These are phyloP conservation scores for Sugiyamaella lignohabitans DNA, from an alignment of 805 yeast genomes.

Conservation along the genomic window DNA sequence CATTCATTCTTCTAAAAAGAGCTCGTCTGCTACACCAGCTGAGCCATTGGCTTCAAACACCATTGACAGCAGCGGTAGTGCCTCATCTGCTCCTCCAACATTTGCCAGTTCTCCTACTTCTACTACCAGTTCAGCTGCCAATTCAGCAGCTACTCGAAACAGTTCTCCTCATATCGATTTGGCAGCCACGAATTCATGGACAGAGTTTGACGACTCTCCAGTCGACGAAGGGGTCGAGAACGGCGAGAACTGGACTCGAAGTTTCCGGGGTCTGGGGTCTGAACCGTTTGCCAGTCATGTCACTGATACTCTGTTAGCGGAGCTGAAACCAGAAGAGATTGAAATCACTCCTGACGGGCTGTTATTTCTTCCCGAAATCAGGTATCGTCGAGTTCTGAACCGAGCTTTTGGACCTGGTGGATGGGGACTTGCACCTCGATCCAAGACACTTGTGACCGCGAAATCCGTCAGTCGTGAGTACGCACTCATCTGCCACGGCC, in stretches of 20 bases:
- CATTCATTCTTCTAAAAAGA: no score
- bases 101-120: background rate
- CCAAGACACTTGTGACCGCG: slow-evolving; percentile 71
- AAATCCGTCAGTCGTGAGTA: slow-evolving; percentile 82
- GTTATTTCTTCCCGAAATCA: slow-evolving; percentile 87
- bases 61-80: no score
- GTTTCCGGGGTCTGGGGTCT: slow-evolving; percentile 80
- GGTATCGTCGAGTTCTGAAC: slow-evolving; percentile 83
- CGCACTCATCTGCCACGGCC: slow-evolving; percentile 78
- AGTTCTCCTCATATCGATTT: background rate
- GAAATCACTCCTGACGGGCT: slow-evolving; percentile 96
- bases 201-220: slow-evolving; percentile 5
- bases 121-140: background rate
- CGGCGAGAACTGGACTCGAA: slow-evolving; percentile 63
- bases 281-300: slow-evolving; percentile 63
- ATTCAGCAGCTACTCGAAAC: background rate
- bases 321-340: slow-evolving; percentile 63
- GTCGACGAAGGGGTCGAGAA: slow-evolving; percentile 10
- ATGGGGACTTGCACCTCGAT: slow-evolving; percentile 95
- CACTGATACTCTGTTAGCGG: slow-evolving; percentile 53
- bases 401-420: slow-evolving; percentile 97
- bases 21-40: no score
- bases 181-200: background rate
- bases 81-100: no score
- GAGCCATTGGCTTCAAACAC: no score